These are phyloP conservation scores for Heliosperma pusillum DNA, from an alignment of 148 eudicot species.

Conservation along the genomic window DNA sequence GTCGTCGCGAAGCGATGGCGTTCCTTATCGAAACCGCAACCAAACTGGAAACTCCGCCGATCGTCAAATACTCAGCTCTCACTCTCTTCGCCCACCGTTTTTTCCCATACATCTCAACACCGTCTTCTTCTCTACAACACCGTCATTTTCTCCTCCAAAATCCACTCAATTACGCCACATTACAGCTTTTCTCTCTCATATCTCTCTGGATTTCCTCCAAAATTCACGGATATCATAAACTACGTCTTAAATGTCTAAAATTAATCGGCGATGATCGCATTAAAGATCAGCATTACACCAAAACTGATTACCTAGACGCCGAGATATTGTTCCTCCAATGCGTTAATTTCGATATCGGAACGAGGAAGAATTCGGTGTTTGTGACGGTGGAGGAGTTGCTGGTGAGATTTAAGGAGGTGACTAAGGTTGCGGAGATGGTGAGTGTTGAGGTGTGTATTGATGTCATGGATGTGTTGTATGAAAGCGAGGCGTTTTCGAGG, in stretches of 20 bases:
- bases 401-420: slow-evolving; percentile 53
- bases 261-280: slow-evolving; percentile 48
- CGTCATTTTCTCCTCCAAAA: slow-evolving; percentile 50
- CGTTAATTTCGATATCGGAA: slow-evolving; percentile 63
- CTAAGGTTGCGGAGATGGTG: slow-evolving; percentile 54
- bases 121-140: not conserved
- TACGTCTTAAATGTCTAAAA: slow-evolving; percentile 55
- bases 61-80: slow-evolving; percentile 75
- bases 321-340: slow-evolving; percentile 46
- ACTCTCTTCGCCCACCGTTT: slow-evolving; percentile 71
- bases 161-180: slow-evolving; percentile 55
- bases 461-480: slow-evolving; percentile 78
- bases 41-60: slow-evolving; percentile 47
- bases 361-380: slow-evolving; percentile 39
- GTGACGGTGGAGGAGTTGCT: slow-evolving; percentile 53
- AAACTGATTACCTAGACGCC: slow-evolving; percentile 60
- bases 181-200: slow-evolving; percentile 73
- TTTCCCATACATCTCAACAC: slow-evolving; percentile 45
- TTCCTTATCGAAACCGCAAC: slow-evolving; percentile 52
- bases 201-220: slow-evolving; percentile 84
- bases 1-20: slow-evolving; percentile 35
- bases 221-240: slow-evolving; percentile 58
- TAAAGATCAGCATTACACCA: slow-evolving; percentile 66
- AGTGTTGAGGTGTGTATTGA: slow-evolving; percentile 69
- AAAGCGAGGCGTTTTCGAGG: slow-evolving; percentile 45